Conservation (phyloP, 768 basidiomycete species). For the Paxillus ammoniavirescens region DNA sequence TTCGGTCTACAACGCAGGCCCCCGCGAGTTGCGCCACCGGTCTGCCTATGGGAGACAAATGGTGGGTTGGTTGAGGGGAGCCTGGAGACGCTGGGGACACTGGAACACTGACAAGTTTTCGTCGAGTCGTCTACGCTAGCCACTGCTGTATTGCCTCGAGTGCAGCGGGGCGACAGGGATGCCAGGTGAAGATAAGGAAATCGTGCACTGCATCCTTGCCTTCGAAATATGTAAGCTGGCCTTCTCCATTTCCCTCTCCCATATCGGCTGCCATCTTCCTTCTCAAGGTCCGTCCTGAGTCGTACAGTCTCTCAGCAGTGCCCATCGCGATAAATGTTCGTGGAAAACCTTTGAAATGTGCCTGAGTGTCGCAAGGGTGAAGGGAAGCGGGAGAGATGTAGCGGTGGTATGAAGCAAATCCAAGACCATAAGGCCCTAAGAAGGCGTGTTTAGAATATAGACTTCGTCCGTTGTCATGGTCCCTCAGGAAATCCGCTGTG, state of each 20-base stretch:
- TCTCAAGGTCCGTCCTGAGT: slow-evolving; percentile 45
- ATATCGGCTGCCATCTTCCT: slow-evolving; percentile 52
- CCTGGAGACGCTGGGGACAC: no score
- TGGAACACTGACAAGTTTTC: neutral
- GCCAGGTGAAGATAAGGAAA: slow-evolving; percentile 47
- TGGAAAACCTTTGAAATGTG: slow-evolving; percentile 56
- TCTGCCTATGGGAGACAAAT: no score
- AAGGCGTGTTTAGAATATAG: slow-evolving; percentile 42
- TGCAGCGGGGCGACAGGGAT: slow-evolving; percentile 50
- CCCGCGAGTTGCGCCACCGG: no score
- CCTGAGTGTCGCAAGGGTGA: slow-evolving; percentile 28
- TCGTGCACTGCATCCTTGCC: slow-evolving; percentile 54
- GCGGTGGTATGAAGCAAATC: slow-evolving; percentile 43
- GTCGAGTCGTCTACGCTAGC: slow-evolving; percentile 18
- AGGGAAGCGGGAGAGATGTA: slow-evolving; percentile 62
- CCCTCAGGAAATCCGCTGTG: slow-evolving; percentile 30
- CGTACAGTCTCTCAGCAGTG: slow-evolving; percentile 56
- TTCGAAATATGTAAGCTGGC: slow-evolving; percentile 48
- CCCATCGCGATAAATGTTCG: slow-evolving; percentile 59
- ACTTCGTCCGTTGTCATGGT: slow-evolving; percentile 7
- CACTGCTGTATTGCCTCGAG: slow-evolving; percentile 50
- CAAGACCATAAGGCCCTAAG: slow-evolving; percentile 46
- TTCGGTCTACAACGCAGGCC: no score
- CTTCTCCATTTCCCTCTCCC: slow-evolving; percentile 26
- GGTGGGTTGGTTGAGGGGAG: no score